Evolutionary conservation across 2,329 filamentous ascomycete species (phyloP), one percentile per base, ranked within the genome.

Genomic region (Alternaria metachromatica): DNA sequence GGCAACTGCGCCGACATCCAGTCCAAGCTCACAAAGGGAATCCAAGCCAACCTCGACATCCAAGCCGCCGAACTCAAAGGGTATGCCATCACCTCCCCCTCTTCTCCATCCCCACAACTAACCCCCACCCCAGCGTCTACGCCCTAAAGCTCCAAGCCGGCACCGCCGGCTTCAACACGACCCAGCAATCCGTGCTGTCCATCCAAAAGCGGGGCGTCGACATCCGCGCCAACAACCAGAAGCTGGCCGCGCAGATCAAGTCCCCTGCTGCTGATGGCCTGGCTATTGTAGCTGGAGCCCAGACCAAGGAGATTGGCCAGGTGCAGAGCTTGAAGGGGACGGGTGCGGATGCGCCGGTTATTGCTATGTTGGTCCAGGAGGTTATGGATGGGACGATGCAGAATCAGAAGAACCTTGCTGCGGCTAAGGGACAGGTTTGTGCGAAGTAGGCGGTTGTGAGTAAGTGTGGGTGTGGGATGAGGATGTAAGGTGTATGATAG

Each of bases 21-120:
- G 6, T 11, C 51, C 9, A 28, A 71, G 11, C 63, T 74, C 6
- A 46, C 60, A 2, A 58, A 62, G 2, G 70, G 70, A 6, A 74
- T 72, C 10, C 60, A 72, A 25, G 58, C 63, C 10, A 72, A 72
- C 37, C 63, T 74, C 23, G 60, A 66, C 23, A 72, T 74, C 15
- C 72, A 74, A 46, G 62, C 62, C 20, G 64, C 70, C 18, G 72
- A 74, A 30, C 56, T 72, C 4, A 55, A 67, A 53, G 68, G 67
- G 72, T 69, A 56, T 12, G 59, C 44, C 23, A 13, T 21, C 21
- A 21, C 21, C 21, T 21, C 12, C 10, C 15, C 26, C 4, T 9
- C 4, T 2, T 11, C n/a, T 10, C 11, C 20, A 23, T 4, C 23
- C n/a, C 13, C 7, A 43, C 30, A 21, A 33, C 45, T 56, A 51